Base-by-base conservation (phyloP, 169 alveolate genomes). In the Perkinsus marinus region DNA sequence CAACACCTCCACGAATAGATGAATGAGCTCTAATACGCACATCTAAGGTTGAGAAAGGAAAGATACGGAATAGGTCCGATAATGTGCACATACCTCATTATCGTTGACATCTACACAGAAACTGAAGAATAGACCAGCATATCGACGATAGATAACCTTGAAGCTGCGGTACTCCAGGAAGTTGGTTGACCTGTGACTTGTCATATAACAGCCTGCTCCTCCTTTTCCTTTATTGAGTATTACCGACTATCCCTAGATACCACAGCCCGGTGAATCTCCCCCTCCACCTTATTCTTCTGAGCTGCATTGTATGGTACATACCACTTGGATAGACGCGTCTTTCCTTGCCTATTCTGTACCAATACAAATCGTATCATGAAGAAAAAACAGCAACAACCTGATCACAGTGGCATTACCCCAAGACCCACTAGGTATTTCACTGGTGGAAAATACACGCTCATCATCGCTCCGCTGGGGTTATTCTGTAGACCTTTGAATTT, bases 81-180 rank as follows among this genome's bases (percentile, higher is more conserved):
- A 94, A 68, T 90, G 94, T 91, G n/a, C n/a, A 41, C 19, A 41
- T 57, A 96, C 93, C 93, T 96, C 99, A 93, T 96, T 96, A 90
- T 96, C 99, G 47, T 94, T 93, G 92, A 93, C 93, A 94, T 97
- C 99, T 36, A 96, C 96, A 90, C 97, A 95, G 16, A 96, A 92
- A 19, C 96, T 94, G 93, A 97, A 97, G 94, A 95, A 96, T 68
- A 97, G 95, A 22, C 98, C 97, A 7, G 99, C 99, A 92, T 97
- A 97, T 92, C 98, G 96, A 79, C 97, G 94, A 93, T 95, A 96
- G 22, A 97, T 94, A 39, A 96, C 94, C 41, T 95, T 93, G 90
- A 95, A 95, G 92, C 96, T 95, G 69, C 97, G 95, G 93, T 95
- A 97, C 95, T 97, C 98, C 90, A 96, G 92, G 92, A 97, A 95